Base-by-base conservation (phyloP, 2,329 filamentous ascomycete genomes). In the Hortaea werneckii region DNA sequence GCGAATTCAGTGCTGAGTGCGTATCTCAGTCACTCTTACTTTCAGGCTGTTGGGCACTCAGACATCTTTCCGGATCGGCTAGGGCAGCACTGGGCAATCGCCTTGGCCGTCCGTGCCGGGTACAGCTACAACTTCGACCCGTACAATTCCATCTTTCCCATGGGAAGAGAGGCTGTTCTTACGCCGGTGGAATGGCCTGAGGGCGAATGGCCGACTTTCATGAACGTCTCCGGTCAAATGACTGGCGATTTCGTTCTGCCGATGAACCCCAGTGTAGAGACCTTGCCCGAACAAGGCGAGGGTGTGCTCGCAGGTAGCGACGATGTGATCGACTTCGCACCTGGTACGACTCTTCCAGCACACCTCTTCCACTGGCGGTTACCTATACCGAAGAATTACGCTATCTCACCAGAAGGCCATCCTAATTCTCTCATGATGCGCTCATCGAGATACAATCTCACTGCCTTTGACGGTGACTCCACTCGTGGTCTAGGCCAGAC, bases 291-390 rank as follows among this genome's bases (percentile, higher is more conserved):
- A 30, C 61, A 62, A 5, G 70, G 69, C 5, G 47, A 63, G 44
- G 65, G 73, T 39, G 68, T 69, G 6, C 67, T 62, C 50, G 69
- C 66, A 46, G 55, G 59, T 4, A 63, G 64, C 8, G 62, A 65
- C 2, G 73, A 77, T 50, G 51, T 55, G 3, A 60, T 75, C 37
- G 63, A 69, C 30, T 78, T 79, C 53, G 53, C 60, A 9, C 63
- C 67, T 0, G 63, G 63, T 0, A 66, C 65, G 1, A 53, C 53
- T 0, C 59, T 80, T 0, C 76, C 76, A 2, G 64, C 65, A 0
- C 74, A 80, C 54, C 75, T 80, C 50, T 69, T 76, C 1, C 67
- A 78, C 65, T 79, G 77, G 67, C 67, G 78, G 4, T 74, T 69
- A 7, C 76, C 76, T 0, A 40, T 44, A 8, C 12, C 10, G 26